phyloP scores from a whole-genome alignment of 2,329 filamentous ascomycete species.

The Aspergillus thermomutatus region DNA sequence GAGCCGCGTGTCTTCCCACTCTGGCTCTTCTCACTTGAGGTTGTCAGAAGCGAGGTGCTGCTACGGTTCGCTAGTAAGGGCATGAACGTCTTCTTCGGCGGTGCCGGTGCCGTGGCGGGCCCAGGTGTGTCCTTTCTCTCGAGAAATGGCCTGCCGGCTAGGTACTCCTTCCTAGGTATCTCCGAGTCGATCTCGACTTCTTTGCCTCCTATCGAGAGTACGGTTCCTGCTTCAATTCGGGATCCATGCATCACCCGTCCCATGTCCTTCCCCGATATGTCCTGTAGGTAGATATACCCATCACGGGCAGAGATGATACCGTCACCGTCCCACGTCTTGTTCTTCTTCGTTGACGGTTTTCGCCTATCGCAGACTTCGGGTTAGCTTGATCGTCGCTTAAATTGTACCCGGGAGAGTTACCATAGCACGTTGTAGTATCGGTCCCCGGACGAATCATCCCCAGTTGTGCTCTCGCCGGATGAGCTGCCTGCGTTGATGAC shows the following conservation, averaged over 20 bases:
- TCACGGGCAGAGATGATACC: constrained; percentile 58
- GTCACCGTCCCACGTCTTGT: constrained; percentile 76
- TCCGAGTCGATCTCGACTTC: constrained; percentile 65
- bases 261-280: constrained; percentile 62
- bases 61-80: constrained; percentile 9
- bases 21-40: constrained; percentile 10
- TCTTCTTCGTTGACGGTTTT: constrained; percentile 67
- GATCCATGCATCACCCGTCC: constrained; percentile 55
- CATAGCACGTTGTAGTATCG: constrained; percentile 48
- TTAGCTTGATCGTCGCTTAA: constrained; percentile 6
- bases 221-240: constrained; percentile 58
- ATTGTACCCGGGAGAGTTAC: constrained; percentile 26
- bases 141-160: constrained; percentile 35
- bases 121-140: constrained; percentile 22
- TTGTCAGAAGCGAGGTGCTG: constrained; percentile 5
- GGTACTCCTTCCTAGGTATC: constrained; percentile 58
- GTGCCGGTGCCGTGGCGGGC: constrained; percentile 8
- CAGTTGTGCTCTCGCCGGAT: not conserved
- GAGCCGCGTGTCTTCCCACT: constrained; percentile 11
- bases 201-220: constrained; percentile 62
- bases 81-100: constrained; percentile 18
- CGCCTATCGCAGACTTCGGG: constrained; percentile 46
- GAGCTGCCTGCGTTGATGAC: constrained; percentile 23
- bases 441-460: constrained; percentile 21
- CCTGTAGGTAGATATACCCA: constrained; percentile 59